Base-by-base conservation (phyloP, 78 protist species). In the Dictyostelium firmibasis region DNA sequence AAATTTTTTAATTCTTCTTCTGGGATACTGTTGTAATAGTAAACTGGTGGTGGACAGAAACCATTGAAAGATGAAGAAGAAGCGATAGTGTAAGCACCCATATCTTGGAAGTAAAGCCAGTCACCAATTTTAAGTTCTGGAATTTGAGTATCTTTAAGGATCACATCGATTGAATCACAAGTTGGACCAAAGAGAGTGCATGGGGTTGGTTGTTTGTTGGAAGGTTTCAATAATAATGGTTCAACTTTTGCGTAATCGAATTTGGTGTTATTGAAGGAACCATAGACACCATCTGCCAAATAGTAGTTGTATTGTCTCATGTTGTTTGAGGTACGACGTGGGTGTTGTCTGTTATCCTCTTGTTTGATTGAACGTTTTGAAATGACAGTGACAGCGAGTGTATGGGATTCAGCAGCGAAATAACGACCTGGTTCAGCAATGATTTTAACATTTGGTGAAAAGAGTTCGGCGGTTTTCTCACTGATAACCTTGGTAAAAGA, bases 381-480 rank as follows among this genome's bases (percentile, higher is more conserved):
- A 50, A 96, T 76, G 79, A 99, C 96, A 84, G 91, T 78, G 74
- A 79, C 97, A 4, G 98, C 99, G 25, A 98, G 86, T 10, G 98
- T 93, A 95, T 88, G 94, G 29, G 95, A 67, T 35, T 78, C 35
- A 14, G 97, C 82, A 25, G 94, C 98, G 41, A 97, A 88, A 96
- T 82, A 99, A 27, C 99, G 95, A 33, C 99, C 99, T 23, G 99
- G 99, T 96, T 99, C 99, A 4, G 99, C 99, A 41, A 99, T 97
- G 84, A 99, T 60, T 77, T 95, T 84, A 29, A 98, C 98, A 57
- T 16, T 81, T 0, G 35, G 83, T 27, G 97, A 98, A 91, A 98
- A 98, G 93, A 78, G 92, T 76, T 81, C 83, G 75, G 95, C 98
- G 36, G 98, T 81, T 57, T 95, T 83, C 33, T 25, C 86, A 62